Base-by-base conservation (phyloP, 345 rosid genomes). In the Dimocarpus longan region DNA sequence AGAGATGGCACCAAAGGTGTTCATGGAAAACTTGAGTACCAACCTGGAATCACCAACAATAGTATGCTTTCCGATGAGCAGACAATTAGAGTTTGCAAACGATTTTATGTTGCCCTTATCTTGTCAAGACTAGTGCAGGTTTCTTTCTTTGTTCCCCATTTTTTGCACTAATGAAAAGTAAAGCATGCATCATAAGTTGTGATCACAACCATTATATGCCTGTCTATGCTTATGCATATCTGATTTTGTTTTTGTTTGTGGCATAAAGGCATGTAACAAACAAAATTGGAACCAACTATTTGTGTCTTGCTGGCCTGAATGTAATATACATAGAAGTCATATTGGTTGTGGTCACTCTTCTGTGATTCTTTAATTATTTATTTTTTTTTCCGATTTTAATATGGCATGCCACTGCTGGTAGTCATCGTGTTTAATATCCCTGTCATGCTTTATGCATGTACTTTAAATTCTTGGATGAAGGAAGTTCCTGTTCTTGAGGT, bases 21-120 rank as follows among this genome's bases (percentile, higher is more conserved):
- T 71, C 82, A 62, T 68, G 88, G 86, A 74, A 89, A 91, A 80
- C 76, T 70, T 76, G 87, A 82, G 68, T 82, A 72, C 74, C 86
- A 44, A 77, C 66, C 56, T 56, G 91, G 90, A 70, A 84, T 83
- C 60, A 76, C 84, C 28, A 80, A 80, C 83, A 87, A 66, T 66
- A 86, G 74, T 82, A 78, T 83, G 80, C 89, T 85, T 80, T 91
- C 95, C 70, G 91, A 95, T 72, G 97, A 88, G 81, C 92, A 92
- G 81, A 85, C 90, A 73, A 90, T 88, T 78, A 84, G 99, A 86
- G 98, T 93, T 76, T 90, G 97, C 88, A 93, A 90, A 86, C 88
- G 99, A 78, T 95, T 95, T 89, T 94, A 89, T 72, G 98, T 95
- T 84, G 97, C 99, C 84, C 99, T 95, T 83, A 90, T 95, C 79